These are phyloP conservation scores for Aegilops bicornis DNA, from an alignment of 176 grass and related monocot genomes.

Conservation along the genomic window DNA sequence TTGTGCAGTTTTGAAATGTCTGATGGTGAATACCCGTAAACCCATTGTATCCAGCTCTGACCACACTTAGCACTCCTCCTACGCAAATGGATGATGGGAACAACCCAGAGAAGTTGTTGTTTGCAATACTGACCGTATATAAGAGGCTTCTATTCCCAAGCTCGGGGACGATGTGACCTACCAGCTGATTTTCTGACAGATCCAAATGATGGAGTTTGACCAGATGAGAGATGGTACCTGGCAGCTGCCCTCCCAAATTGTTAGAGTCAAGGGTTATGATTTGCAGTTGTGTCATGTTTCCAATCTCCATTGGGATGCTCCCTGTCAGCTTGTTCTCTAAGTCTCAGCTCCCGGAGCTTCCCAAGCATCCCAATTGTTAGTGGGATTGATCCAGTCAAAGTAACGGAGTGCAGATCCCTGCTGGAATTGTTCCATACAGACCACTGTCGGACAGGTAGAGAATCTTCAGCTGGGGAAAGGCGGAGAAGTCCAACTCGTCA, in stretches of 20 bases:
- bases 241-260: neutral
- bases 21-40: neutral
- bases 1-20: neutral
- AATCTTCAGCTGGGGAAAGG: neutral
- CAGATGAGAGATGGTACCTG: neutral
- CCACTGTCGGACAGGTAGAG: accelerated
- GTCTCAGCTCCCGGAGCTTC: neutral
- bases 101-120: neutral
- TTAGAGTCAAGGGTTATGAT: neutral
- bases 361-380: neutral
- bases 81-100: neutral
- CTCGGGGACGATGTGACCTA: neutral
- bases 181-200: neutral
- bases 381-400: neutral
- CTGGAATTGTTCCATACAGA: neutral
- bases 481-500: neutral
- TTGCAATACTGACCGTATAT: neutral
- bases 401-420: neutral
- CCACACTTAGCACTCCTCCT: neutral
- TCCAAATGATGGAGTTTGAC: neutral
- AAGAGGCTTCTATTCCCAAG: neutral
- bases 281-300: neutral
- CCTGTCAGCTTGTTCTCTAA: neutral
- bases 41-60: neutral
- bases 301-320: neutral